Evolutionary conservation across 768 basidiomycete genomes (phyloP).

Genomic region (Boletales sp.): DNA sequence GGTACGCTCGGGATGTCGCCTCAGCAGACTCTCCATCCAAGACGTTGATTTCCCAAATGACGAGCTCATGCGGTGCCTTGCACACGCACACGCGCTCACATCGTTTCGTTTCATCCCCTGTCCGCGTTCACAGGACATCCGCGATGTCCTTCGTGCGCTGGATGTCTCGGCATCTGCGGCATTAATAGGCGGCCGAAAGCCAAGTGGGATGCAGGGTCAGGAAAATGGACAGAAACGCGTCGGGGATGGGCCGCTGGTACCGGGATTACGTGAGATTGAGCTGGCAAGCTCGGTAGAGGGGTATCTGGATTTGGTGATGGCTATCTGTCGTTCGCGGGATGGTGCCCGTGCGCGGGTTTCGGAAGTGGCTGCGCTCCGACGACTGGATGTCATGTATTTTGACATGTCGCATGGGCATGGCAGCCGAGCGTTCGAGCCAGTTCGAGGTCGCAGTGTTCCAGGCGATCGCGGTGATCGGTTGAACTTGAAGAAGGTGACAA

Average conservation of each 20-base stretch:
- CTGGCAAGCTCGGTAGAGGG: slow-evolving; percentile 14
- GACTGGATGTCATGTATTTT: slow-evolving; percentile 8
- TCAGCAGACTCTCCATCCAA: slow-evolving; percentile 12
- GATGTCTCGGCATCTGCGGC: not conserved
- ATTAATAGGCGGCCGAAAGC: not conserved
- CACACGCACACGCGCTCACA: slow-evolving; percentile 7
- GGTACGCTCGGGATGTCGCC: slow-evolving; percentile 11
- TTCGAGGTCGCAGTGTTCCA: no score
- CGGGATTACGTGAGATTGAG: slow-evolving; percentile 11
- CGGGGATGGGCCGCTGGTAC: not conserved
- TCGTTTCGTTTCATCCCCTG: slow-evolving; percentile 14
- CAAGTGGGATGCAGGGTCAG: not conserved
- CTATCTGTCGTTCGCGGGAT: slow-evolving; percentile 8
- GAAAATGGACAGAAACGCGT: not conserved
- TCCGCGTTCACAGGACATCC: slow-evolving; percentile 13
- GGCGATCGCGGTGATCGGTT: not conserved
- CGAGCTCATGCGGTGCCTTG: slow-evolving; percentile 18
- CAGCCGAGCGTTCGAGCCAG: not conserved
- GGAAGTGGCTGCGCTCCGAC: slow-evolving; percentile 4
- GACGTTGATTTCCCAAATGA: slow-evolving; percentile 14
- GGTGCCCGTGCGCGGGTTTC: slow-evolving; percentile 2
- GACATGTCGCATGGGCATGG: slow-evolving; percentile 5
- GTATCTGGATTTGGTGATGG: slow-evolving; percentile 6
- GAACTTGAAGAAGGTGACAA: not conserved
- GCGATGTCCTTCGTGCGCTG: slow-evolving; percentile 7